Evolutionary conservation across 1,284 basidiomycete species (phyloP), one percentile per base, ranked within the genome.

Genomic region (Trametes pubescens): DNA sequence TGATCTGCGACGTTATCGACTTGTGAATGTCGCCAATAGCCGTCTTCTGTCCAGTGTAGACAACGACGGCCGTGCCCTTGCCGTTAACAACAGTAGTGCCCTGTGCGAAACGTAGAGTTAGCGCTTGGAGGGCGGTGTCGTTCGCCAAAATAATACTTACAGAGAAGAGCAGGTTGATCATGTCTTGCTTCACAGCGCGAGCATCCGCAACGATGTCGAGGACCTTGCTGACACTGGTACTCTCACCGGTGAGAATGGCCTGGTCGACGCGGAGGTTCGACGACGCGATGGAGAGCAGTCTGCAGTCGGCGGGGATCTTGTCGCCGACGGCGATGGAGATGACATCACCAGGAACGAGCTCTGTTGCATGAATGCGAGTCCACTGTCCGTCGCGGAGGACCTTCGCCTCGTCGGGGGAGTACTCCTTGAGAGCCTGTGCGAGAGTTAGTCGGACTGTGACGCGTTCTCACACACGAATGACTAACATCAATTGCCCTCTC

Each of bases 21-120:
- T 93, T 91, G 81, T 98, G 96, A 68, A 98, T 98, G 73, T 96
- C 91, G 37, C 96, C 96, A 69, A 98, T 95, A 35, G 96, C 96
- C 6, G 96, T 98, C 59, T 86, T 82, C 70, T 88, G 77, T 34
- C 96, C 96, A 0, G 94, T 98, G 68, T 88, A 89, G 7, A 94
- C 89, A 22, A 98, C 95, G 54, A 98, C 77, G 14, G 96, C 96
- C 46, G 82, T 86, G 11, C 92, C 94, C 51, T 82, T 92, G 59
- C 96, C 96, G 71, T 94, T 97, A 16, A 98, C 95, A 35, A 98
- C 92, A 11, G 93, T 97, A 0, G 96, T 98, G 34, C 96, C 96
- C 92, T 94, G 61, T 9, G 10, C 13, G 46, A 48, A 7, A 21
- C 3, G 4, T 18, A 22, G 0, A 16, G 52, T 32, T 16, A 51